Percentiles rank a stretch among this genome's conserved stretches.
These are phyloP conservation scores for Zarea fungicola DNA, from an alignment of 2,329 filamentous ascomycete species.

Conservation along the genomic window DNA sequence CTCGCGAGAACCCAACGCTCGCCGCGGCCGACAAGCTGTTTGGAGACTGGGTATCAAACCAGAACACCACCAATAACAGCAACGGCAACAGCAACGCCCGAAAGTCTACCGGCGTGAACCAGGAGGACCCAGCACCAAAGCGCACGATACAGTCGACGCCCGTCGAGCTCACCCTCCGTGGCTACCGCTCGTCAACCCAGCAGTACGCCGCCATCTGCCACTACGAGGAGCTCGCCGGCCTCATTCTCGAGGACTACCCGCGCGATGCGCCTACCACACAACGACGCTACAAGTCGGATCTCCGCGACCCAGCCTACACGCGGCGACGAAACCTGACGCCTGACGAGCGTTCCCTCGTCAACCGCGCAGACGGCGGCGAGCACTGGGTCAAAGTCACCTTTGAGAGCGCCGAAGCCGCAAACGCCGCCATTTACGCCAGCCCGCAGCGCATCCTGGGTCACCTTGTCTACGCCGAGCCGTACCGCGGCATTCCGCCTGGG, in stretches of 20 bases:
- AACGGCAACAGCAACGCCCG: conserved; percentile 18
- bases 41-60: conserved; percentile 50
- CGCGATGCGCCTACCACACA: conserved; percentile 71
- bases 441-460: conserved; percentile 68
- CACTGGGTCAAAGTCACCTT: conserved; percentile 92
- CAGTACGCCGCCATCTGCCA: conserved; percentile 85
- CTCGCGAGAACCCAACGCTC: conserved; percentile 55
- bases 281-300: conserved; percentile 66
- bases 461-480: conserved; percentile 66
- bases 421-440: conserved; percentile 62
- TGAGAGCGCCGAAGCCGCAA: conserved; percentile 66
- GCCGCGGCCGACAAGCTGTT: conserved; percentile 59
- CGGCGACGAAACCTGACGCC: conserved; percentile 59
- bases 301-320: conserved; percentile 66
- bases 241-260: conserved; percentile 90
- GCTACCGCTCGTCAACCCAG: conserved; percentile 60
- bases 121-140: conserved; percentile 35
- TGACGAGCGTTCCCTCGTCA: conserved; percentile 73
- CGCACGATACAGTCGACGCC: conserved; percentile 38
- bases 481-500: conserved; percentile 57
- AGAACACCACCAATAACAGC: conserved; percentile 29
- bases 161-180: conserved; percentile 78
- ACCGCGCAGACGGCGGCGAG: conserved; percentile 73
- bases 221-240: conserved; percentile 80
- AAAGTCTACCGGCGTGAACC: conserved; percentile 26